Evolutionary conservation across 495 filamentous ascomycete genomes (phyloP).

Genomic region (Daldinia loculata): DNA sequence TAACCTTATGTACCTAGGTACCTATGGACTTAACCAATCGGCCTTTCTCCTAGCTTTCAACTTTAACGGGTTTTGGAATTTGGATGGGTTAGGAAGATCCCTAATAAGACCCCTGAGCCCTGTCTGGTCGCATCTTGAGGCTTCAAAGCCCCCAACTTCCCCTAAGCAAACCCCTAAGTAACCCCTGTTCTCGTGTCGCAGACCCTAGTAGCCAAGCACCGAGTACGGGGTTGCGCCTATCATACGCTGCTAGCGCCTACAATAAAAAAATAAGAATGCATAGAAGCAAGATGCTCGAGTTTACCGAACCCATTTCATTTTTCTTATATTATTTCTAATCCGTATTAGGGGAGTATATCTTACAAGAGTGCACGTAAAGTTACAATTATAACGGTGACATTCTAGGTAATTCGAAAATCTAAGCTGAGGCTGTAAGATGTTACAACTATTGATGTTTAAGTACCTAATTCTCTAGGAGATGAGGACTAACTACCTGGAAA

Average conservation of each 20-base stretch:
- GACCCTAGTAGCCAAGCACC: conserved; percentile 26
- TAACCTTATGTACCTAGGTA: too few relatives aligned
- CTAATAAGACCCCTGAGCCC: conserved; percentile 27
- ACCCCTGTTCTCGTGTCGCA: conserved; percentile 18
- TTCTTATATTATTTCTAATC: not conserved
- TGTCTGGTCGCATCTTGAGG: conserved; percentile 23
- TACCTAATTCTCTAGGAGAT: too few relatives aligned
- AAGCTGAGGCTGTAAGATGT: too few relatives aligned
- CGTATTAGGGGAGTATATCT: too few relatives aligned
- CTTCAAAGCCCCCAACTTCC: conserved; percentile 21
- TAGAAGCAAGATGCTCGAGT: not conserved
- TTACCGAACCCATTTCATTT: not conserved
- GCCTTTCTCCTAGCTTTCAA: not conserved
- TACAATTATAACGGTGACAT: too few relatives aligned
- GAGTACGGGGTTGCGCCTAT: not conserved
- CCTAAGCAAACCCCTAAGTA: conserved; percentile 1
- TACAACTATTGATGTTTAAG: too few relatives aligned
- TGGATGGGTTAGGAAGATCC: conserved; percentile 14
- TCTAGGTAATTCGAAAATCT: too few relatives aligned
- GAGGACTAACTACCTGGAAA: too few relatives aligned
- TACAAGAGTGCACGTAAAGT: too few relatives aligned
- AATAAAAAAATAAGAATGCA: not conserved
- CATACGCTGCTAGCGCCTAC: not conserved
- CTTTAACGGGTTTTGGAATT: conserved; percentile 2
- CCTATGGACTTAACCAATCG: conserved; percentile 32